Evolutionary conservation across 306 rosid genomes (phyloP).

Genomic region (Malus sylvestris): DNA sequence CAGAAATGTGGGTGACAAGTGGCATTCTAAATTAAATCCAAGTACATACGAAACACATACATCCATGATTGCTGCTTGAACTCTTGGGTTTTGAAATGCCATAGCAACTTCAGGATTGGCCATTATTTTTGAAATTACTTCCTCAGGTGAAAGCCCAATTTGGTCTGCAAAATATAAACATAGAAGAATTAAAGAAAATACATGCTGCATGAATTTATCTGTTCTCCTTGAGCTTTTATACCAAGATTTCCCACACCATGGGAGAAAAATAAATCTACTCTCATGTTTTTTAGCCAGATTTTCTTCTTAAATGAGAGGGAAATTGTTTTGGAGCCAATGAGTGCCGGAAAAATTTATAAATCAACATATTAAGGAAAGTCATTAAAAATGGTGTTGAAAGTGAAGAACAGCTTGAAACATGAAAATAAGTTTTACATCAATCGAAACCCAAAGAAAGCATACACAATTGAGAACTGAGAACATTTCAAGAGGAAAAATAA

Average conservation of each 20-base stretch:
- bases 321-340: neutral
- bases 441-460: neutral
- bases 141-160: conserved; percentile 94
- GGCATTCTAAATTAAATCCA: neutral
- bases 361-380: neutral
- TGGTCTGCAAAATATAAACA: conserved; percentile 55
- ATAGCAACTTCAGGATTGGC: conserved; percentile 88
- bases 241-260: neutral
- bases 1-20: neutral
- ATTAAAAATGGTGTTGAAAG: neutral
- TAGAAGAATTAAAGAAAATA: neutral
- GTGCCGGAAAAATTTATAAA: too few species aligned
- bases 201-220: neutral
- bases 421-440: neutral
- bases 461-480: neutral
- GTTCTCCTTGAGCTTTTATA: neutral
- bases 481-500: neutral
- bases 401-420: neutral
- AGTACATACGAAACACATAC: conserved; percentile 37
- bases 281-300: neutral
- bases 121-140: conserved; percentile 92
- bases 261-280: neutral
- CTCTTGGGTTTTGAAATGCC: conserved; percentile 98
- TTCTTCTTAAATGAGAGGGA: neutral
- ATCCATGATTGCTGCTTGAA: conserved; percentile 98